Base-by-base conservation (phyloP, 306 rosid genomes). In the Benincasa hispida region DNA sequence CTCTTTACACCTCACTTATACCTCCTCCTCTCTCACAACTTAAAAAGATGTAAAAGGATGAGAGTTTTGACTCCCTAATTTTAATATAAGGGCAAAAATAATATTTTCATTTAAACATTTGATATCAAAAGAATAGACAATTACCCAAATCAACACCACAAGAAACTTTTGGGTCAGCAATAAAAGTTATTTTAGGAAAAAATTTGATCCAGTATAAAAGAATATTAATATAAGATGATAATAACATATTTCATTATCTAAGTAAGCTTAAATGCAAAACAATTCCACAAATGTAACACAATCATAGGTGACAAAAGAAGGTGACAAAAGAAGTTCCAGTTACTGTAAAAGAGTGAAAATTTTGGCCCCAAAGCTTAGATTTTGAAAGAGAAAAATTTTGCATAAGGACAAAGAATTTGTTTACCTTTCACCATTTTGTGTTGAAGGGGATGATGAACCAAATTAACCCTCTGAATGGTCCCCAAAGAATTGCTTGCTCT, bases 381-480 rank as follows among this genome's bases (percentile, higher is more conserved):
- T 47, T 72, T 72, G 76, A 28, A 19, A 53, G 19, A 4, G 19
- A 18, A 53, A 53, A 50, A 50, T n/a, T 17, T 48, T 10, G 2
- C 34, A 13, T 12, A 28, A 30, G 45, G 76, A 48, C 60, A 50
- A 28, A 32, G 60, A 50, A 2, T 45, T 50, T 72, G 37, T 18
- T 50, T 72, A 70, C 75, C 75, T 72, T 30, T 9, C 22, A 1
- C 60, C 76, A 8, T 72, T 72, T 54, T 72, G 37, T 50, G 42
- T 72, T 72, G 60, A 70, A 70, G 39, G 57, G 75, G 55, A 13
- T 69, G 54, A 69, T 15, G n/a, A 66, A 22, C 75, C 56, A 69
- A 69, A 42, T 42, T 69, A 45, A 45, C 56, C 74, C 51, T 66
- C 51, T 10, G 47, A 14, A 45, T n/a, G 24, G 51, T 34, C 56